Conservation (phyloP, 257 asterid species). For the Solanum etuberosum region DNA sequence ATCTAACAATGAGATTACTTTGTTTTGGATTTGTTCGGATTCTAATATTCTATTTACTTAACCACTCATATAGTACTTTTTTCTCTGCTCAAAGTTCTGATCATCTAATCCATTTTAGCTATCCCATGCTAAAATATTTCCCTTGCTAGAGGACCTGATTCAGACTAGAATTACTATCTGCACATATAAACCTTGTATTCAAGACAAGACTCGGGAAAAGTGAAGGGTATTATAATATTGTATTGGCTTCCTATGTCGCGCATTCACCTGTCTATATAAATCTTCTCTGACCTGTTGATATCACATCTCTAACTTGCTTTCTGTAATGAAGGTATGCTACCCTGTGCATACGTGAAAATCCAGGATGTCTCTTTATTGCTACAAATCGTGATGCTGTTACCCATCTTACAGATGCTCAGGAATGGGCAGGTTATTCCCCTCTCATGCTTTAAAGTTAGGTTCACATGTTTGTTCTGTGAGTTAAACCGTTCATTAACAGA, state of each 20-base stretch:
- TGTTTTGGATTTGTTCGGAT: background rate
- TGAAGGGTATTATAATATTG: background rate
- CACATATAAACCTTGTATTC: background rate
- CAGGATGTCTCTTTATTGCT: constrained; percentile 93
- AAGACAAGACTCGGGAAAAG: background rate
- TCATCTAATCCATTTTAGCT: background rate
- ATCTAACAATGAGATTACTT: background rate
- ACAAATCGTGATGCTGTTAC: constrained; percentile 98
- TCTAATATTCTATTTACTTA: background rate
- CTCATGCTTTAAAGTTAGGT: background rate
- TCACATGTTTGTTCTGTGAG: background rate
- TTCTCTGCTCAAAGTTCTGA: background rate
- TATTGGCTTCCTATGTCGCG: background rate
- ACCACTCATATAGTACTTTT: background rate
- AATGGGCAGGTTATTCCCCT: constrained; percentile 86
- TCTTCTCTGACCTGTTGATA: background rate
- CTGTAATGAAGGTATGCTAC: constrained; percentile 73
- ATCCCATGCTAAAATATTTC: background rate
- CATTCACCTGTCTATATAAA: background rate
- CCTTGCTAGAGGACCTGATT: background rate
- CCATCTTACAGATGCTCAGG: constrained; percentile 99
- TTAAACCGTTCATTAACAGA: background rate
- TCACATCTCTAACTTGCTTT: background rate
- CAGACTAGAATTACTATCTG: background rate
- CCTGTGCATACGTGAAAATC: constrained; percentile 93